Evolutionary conservation across 2,329 filamentous ascomycete species (phyloP), one percentile per base, ranked within the genome.

Genomic region (Neopestalotiopsis rosae): DNA sequence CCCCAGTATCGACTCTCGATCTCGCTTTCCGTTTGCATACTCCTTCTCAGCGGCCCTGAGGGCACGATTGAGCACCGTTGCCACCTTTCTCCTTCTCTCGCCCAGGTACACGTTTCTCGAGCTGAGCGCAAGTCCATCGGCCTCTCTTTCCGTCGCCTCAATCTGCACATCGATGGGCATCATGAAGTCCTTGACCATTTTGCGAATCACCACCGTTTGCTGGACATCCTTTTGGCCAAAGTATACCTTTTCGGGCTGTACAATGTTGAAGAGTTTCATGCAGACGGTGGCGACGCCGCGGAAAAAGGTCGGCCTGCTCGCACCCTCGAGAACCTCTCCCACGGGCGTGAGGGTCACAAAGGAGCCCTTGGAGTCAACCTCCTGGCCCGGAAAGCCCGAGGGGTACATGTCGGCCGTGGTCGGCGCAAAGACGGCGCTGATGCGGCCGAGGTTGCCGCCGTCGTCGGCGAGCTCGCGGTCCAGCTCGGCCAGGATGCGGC

Each of bases 201-300:
- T 90, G 76, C 89, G 91, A 76, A 99, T 93, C 12, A 99, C 89
- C 20, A 97, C 93, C 0, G 94, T 97, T 82, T 99, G 96, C 84
- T 99, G 96, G 24, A 98, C 90, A 79, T 99, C 96, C 83, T 99
- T 99, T 81, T 98, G 96, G 4, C 96, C 96, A 83, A 99, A 98
- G 82, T 96, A 96, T 5, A 94, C 93, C 59, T 88, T 88, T 68
- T 95, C 91, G 4, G 94, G 92, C 72, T 89, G 86, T 61, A 94
- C 90, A 67, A 94, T 93, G 76, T 95, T 95, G 82, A 97, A 95
- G 14, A 97, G 83, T 82, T 97, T 99, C 89, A 95, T 96, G 83
- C 95, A 98, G 1, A 99, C 92, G 1, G 96, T 99, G 24, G 96
- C 95, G 42, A 99, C 96, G 52, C 96, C 96, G 63, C 96, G 88